Percentiles rank a stretch among this genome's conserved stretches.
Evolutionary conservation across 306 rosid species (phyloP).

Genomic region (Lathyrus tuberosus): DNA sequence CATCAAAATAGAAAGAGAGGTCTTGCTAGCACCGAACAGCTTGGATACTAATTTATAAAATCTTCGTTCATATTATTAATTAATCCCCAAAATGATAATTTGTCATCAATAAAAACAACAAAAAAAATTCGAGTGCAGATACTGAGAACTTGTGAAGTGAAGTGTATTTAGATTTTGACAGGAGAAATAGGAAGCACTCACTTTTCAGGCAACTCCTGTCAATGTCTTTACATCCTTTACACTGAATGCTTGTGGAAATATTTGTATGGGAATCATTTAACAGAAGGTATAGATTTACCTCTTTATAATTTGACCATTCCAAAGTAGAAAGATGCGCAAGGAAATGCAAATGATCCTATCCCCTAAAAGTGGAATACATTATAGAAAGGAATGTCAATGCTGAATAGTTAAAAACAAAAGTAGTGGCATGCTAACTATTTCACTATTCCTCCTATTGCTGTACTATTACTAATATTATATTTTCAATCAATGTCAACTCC

Average conservation of each 20-base stretch:
- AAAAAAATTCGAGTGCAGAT: too few relatives aligned
- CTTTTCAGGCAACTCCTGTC: not conserved
- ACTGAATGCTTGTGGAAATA: not conserved
- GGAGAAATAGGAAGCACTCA: not conserved
- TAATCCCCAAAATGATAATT: not conserved
- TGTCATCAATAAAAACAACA: too few relatives aligned
- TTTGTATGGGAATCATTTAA: not conserved
- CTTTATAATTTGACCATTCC: constrained; percentile 63
- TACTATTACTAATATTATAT: not conserved
- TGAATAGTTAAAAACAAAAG: not conserved
- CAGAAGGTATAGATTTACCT: constrained; percentile 39
- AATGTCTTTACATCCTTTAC: not conserved
- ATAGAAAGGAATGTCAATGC: not conserved
- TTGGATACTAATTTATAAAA: constrained; percentile 8
- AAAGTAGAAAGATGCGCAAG: constrained; percentile 50
- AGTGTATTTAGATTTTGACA: too few relatives aligned
- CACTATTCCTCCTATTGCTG: not conserved
- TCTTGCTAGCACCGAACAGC: constrained; percentile 27
- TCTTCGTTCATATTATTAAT: too few relatives aligned
- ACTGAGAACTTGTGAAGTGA: too few relatives aligned
- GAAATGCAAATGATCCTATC: constrained; percentile 51
- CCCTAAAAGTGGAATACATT: constrained; percentile 46
- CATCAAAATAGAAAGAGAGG: constrained; percentile 23
- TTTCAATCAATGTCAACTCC: too few relatives aligned
- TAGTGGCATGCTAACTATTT: constrained; percentile 2